A percentile compares a stretch with the other conserved stretches of the same genome.
These are phyloP conservation scores for Pythium coloratum DNA, from an alignment of 352 stramenopile genomes.

Conservation along the genomic window DNA sequence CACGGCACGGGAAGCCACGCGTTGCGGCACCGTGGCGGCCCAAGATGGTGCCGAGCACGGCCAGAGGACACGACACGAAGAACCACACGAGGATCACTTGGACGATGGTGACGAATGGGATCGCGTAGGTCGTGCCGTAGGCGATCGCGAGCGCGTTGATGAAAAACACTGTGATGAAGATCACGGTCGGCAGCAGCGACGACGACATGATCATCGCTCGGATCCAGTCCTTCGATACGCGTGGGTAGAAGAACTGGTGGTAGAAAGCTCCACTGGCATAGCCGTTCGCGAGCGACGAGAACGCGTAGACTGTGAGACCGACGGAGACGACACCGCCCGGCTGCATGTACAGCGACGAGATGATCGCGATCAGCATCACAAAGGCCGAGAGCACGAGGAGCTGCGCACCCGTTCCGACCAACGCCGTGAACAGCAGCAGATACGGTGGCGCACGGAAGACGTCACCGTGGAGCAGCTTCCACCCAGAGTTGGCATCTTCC, in stretches of 20 bases:
- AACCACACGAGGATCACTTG: constrained; percentile 96
- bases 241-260: constrained; percentile 91
- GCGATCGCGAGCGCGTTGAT: constrained; percentile 84
- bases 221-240: constrained; percentile 90
- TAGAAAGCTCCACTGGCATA: constrained; percentile 90
- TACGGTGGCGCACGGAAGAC: constrained; percentile 93
- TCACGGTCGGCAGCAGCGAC: constrained; percentile 67
- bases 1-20: constrained; percentile 85
- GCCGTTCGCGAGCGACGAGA: constrained; percentile 91
- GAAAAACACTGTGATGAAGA: constrained; percentile 87
- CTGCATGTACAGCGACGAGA: constrained; percentile 95
- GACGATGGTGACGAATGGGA: constrained; percentile 84
- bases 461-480: constrained; percentile 96
- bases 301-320: constrained; percentile 94
- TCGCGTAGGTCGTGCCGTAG: constrained; percentile 86
- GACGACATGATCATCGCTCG: constrained; percentile 86
- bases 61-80: constrained; percentile 96
- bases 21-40: constrained; percentile 93
- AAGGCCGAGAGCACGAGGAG: constrained; percentile 92
- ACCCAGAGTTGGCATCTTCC: constrained; percentile 88
- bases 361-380: constrained; percentile 96
- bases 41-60: constrained; percentile 96
- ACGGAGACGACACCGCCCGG: constrained; percentile 94
- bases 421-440: constrained; percentile 94
- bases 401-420: constrained; percentile 96